A percentile compares a stretch with the other conserved stretches of the same genome.
phyloP scores from a whole-genome alignment of 345 rosid species.

The rapeseed (Brassica napus) region Da-Ae NC_063436.1:18288501-18289000 shows the following conservation, averaged over 20 bases:
- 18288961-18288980: slow-evolving; percentile 34
- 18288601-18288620: too few relatives aligned
- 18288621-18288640: too few relatives aligned
- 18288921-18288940: slow-evolving; percentile 8
- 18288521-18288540: slow-evolving; percentile 25
- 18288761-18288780: not conserved
- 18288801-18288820: not conserved
- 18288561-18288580: slow-evolving; percentile 10
- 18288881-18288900: slow-evolving; percentile 29
- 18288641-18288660: too few relatives aligned
- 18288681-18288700: too few relatives aligned
- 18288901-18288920: slow-evolving; percentile 24
- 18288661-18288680: too few relatives aligned
- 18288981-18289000: slow-evolving; percentile 34
- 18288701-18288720: not conserved
- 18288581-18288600: not conserved
- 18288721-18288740: not conserved
- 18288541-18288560: slow-evolving; percentile 25
- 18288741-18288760: not conserved
- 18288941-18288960: slow-evolving; percentile 29
- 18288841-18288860: not conserved
- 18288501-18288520: slow-evolving; percentile 9
- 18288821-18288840: slow-evolving; percentile 27
- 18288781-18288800: not conserved
- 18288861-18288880: slow-evolving; percentile 15